Base-by-base conservation (phyloP, 305 asterid genomes). In the Rubia balearica region DNA sequence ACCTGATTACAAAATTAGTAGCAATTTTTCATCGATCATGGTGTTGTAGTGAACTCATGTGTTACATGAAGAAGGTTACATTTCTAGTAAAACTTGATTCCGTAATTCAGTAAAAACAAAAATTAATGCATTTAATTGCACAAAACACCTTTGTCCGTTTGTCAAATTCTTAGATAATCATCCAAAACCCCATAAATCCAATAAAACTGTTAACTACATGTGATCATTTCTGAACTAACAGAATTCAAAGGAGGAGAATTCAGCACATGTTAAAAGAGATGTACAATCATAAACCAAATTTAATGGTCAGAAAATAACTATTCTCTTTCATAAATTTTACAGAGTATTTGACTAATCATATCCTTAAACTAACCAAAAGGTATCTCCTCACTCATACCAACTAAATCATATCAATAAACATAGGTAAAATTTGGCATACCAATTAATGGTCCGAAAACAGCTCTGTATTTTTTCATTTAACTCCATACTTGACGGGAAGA, bases 1-100 rank as follows among this genome's bases (percentile, higher is more conserved):
- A 94, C 98, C 98, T 94, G 86, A 72, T 76, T 27, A 68, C 69
- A 57, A 79, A 55, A 21, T 7, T 40, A 74, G 43, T 5, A 75
- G 49, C 10, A 85, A 68, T 67, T 53, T 71, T 30, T 66, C 56
- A 49, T 11, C 21, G 36, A 69, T 16, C 19, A 43, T 21, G 65
- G 10, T 22, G 9, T 57, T 42, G 62, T 41, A 8, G 8, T 48
- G 74, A 30, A 30, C 43, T 1, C 16, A 9, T 56, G 42, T 9
- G 11, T 33, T 33, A 33, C 36, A 1, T 8, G 64, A 27, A 13
- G 21, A n/a, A 16, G 6, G 17, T 13, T 56, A 56, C 24, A 55
- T 38, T 55, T 41, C 57, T 40, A 56, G 56, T 19, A 56, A 27
- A 43, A 24, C 45, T 41, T 7, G 10, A 33, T 68, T 40, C 53